A percentile compares a stretch with the other conserved stretches of the same genome.
Evolutionary conservation across 2,329 filamentous ascomycete species (phyloP).

Genomic region (Verticillium zaregamsianum): DNA sequence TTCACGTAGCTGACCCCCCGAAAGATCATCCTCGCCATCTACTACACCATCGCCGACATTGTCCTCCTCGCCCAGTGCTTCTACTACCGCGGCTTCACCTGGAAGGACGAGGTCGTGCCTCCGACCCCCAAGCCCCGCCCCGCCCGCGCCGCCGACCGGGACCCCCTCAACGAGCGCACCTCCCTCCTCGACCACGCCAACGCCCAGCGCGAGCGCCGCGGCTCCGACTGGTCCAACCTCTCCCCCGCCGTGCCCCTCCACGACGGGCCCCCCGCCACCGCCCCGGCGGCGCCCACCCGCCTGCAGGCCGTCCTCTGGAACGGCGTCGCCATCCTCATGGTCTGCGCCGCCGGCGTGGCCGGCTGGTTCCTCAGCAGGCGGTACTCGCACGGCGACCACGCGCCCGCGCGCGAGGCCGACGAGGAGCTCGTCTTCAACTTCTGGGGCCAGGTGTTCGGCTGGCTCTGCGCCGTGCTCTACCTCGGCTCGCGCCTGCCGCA

Average conservation of each 20-base stretch:
- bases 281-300: conserved; percentile 42
- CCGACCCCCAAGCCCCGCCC: conserved; percentile 32
- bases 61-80: conserved; percentile 88
- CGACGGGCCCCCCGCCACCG: conserved; percentile 37
- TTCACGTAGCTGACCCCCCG: conserved; percentile 5
- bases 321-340: conserved; percentile 68
- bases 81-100: conserved; percentile 86
- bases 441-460: conserved; percentile 87
- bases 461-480: conserved; percentile 84
- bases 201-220: conserved; percentile 39
- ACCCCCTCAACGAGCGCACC: conserved; percentile 52
- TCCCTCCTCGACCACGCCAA: conserved; percentile 43
- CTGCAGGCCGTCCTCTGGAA: conserved; percentile 69
- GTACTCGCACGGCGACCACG: conserved; percentile 33
- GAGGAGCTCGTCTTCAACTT: conserved; percentile 63
- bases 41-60: conserved; percentile 89
- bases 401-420: conserved; percentile 37
- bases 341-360: conserved; percentile 75
- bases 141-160: conserved; percentile 36
- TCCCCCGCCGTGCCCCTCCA: conserved; percentile 82
- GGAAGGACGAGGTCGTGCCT: conserved; percentile 48
- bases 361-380: conserved; percentile 76
- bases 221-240: conserved; percentile 57
- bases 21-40: conserved; percentile 82
- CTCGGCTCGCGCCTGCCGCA: conserved; percentile 88